Evolutionary conservation across 2,329 filamentous ascomycete genomes (phyloP).

Genomic region (Furcasterigmium furcatum): DNA sequence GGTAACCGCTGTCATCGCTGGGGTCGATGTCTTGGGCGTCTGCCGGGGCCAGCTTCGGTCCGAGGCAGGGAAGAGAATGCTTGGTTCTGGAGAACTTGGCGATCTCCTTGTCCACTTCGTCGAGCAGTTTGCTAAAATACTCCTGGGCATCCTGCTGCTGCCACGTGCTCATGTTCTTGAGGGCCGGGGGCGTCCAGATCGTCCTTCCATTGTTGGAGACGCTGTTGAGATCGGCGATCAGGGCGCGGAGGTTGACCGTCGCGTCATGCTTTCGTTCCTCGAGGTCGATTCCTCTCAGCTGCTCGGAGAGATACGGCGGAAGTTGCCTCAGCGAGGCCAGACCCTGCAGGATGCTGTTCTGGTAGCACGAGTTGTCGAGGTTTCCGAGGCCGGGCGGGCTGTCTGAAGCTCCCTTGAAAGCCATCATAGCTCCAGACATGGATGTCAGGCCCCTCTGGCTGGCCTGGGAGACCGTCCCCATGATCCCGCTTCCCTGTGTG

Average conservation of each 20-base stretch:
- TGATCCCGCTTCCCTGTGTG: slow-evolving; percentile 44
- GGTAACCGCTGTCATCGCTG: slow-evolving; percentile 57
- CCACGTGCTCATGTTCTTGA: slow-evolving; percentile 93
- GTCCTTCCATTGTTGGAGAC: slow-evolving; percentile 68
- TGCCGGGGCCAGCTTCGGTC: slow-evolving; percentile 26
- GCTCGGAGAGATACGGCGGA: slow-evolving; percentile 57
- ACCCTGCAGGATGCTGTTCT: slow-evolving; percentile 90
- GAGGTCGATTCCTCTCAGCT: slow-evolving; percentile 23
- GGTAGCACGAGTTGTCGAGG: slow-evolving; percentile 93
- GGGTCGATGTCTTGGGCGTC: slow-evolving; percentile 41
- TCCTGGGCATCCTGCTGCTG: slow-evolving; percentile 98
- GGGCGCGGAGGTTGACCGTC: slow-evolving; percentile 50
- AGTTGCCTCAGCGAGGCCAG: slow-evolving; percentile 74
- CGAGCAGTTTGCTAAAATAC: slow-evolving; percentile 88
- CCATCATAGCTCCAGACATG: slow-evolving; percentile 41
- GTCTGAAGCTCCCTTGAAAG: slow-evolving; percentile 34
- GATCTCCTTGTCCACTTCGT: slow-evolving; percentile 79
- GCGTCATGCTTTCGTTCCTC: slow-evolving; percentile 13
- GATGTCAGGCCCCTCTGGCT: slow-evolving; percentile 53
- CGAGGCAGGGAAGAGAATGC: neutral
- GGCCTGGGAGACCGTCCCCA: slow-evolving; percentile 55
- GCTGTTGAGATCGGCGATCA: slow-evolving; percentile 70
- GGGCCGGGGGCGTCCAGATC: slow-evolving; percentile 75
- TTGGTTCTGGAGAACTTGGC: slow-evolving; percentile 40
- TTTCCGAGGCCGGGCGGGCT: slow-evolving; percentile 75